These are phyloP conservation scores for Pochonia chlamydosporia DNA, from an alignment of 2,329 filamentous ascomycete species.

Conservation along the genomic window DNA sequence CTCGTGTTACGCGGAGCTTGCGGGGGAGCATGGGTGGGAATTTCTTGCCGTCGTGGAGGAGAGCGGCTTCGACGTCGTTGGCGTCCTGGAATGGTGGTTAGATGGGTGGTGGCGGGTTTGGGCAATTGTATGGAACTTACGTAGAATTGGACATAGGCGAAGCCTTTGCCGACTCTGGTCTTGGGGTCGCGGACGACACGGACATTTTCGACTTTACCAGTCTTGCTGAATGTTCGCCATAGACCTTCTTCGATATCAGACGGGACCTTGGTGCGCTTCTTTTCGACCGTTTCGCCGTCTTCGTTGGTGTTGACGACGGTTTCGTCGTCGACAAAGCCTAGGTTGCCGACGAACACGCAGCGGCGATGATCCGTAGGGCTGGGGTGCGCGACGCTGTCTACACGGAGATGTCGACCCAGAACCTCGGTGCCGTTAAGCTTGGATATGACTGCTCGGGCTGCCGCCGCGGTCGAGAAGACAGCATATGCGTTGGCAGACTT, in stretches of 20 bases:
- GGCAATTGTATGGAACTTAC: constrained; percentile 34
- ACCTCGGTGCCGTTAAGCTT: constrained; percentile 79
- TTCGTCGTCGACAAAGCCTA: constrained; percentile 94
- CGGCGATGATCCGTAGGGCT: constrained; percentile 75
- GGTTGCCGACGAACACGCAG: constrained; percentile 93
- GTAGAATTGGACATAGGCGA: constrained; percentile 95
- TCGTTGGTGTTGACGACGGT: constrained; percentile 60
- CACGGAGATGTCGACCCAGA: constrained; percentile 81
- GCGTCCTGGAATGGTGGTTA: constrained; percentile 47
- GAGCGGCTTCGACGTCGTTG: constrained; percentile 84
- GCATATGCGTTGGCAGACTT: constrained; percentile 92
- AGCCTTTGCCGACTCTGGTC: constrained; percentile 91
- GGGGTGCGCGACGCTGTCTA: constrained; percentile 87
- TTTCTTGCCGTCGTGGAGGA: constrained; percentile 83
- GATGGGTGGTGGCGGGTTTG: background rate
- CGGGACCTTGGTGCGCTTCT: constrained; percentile 68
- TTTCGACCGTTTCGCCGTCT: constrained; percentile 60
- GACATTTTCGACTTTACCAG: constrained; percentile 84
- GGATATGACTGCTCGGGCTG: constrained; percentile 69
- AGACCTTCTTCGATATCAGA: constrained; percentile 90
- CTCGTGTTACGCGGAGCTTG: constrained; percentile 76
- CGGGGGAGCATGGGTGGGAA: constrained; percentile 93
- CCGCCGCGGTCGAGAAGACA: constrained; percentile 72
- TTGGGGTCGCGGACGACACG: constrained; percentile 84
- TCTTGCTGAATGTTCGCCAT: constrained; percentile 71